Evolutionary conservation across 257 asterid species (phyloP), one percentile per base, ranked within the genome.

Genomic region (Penstemon davidsonii): DNA sequence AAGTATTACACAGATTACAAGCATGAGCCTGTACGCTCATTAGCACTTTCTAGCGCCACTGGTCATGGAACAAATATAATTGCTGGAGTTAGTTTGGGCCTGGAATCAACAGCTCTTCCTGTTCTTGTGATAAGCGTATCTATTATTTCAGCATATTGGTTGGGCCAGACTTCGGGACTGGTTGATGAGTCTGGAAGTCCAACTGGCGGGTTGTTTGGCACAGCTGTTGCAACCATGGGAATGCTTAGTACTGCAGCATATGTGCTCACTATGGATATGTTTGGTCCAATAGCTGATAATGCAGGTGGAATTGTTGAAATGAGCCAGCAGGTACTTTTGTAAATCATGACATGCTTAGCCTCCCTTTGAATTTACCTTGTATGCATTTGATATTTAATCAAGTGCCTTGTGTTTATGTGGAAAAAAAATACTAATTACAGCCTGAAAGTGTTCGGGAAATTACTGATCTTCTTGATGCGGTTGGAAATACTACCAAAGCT

Each of bases 151-250:
- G 91, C 99, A 64, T 91, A 67, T 86, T 94, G 99, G 99, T 73
- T 94, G 85, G 99, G 99, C 68, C 96, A 88, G 7, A 88, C 96
- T 37, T 91, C 97, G 6, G 99, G 99, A 53, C 84, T 94, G 71
- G 84, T 82, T 72, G 99, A 91, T 73, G 99, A 94, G 74, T 70
- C 87, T 71, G 99, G 99, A 66, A 82, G n/a, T 73, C 96, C 97
- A 68, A 91, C 91, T 60, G 99, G 99, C 69, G 99, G 99, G 52
- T 81, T 94, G 86, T 94, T 94, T 82, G 99, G 99, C 66, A 94
- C 99, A 46, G 99, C 99, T 78, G 99, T 94, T 63, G 99, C 99
- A 44, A 94, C 99, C 7, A 94, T 94, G 99, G 97, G 99, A 62
- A 94, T 94, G 99, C 92, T 94, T 74, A 94, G 99, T 73, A 94